Evolutionary conservation across 2,329 filamentous ascomycete species (phyloP).

Genomic region (Colletotrichum sp.): DNA sequence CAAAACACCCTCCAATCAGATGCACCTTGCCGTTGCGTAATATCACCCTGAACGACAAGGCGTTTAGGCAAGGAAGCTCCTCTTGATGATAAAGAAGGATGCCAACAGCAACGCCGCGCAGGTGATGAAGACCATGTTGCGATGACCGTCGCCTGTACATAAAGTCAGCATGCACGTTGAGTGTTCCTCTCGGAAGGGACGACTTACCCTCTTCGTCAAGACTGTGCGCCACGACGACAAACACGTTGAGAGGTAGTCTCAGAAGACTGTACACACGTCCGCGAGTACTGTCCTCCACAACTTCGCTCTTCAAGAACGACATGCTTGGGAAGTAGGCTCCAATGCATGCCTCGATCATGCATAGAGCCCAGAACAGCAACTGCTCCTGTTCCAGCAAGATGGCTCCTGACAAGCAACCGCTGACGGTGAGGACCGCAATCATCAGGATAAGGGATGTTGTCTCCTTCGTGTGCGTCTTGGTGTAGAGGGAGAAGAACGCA

Average conservation of each 20-base stretch:
- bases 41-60: background rate
- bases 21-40: background rate
- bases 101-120: conserved; percentile 21
- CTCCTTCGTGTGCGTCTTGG: conserved; percentile 32
- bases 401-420: conserved; percentile 43
- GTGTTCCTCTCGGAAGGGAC: background rate
- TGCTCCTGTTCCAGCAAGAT: conserved; percentile 46
- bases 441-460: conserved; percentile 39
- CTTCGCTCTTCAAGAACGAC: conserved; percentile 56
- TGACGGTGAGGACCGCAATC: conserved; percentile 34
- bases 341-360: conserved; percentile 61
- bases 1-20: background rate
- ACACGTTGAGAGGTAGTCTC: conserved; percentile 61
- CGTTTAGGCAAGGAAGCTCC: conserved; percentile 6
- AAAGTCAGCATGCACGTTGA: background rate
- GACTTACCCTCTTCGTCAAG: conserved; percentile 47
- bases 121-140: conserved; percentile 32
- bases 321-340: conserved; percentile 64
- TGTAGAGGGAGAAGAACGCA: conserved; percentile 43
- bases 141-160: conserved; percentile 30
- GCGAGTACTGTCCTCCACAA: conserved; percentile 58
- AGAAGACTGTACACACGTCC: conserved; percentile 62
- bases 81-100: conserved; percentile 24
- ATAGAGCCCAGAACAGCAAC: conserved; percentile 60
- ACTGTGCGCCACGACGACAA: conserved; percentile 53